Base-by-base conservation (phyloP, 805 yeast species). In the Suhomyces faveliae region DNA sequence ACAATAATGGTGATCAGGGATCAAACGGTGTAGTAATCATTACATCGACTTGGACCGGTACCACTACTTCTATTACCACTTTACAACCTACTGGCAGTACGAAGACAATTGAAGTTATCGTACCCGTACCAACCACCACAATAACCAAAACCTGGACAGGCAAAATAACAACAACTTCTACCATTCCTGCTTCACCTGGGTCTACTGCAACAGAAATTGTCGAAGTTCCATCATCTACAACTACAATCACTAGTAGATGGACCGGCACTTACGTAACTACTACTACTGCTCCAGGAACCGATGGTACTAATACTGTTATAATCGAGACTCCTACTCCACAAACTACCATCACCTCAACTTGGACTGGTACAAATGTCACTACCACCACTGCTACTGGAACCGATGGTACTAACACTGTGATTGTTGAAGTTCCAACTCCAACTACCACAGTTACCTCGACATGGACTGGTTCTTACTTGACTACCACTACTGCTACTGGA, bases 401-500 rank as follows among this genome's bases (percentile, higher is more conserved):
- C 6, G 30, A 49, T 12, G 47, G 37, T 3, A 54, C 53, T 1
- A 49, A 49, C 21, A 53, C 56, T 2, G 51, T 50, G 2, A 25
- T 52, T 6, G 47, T 55, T 7, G 46, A 52, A 3, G 48, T 51
- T 5, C 60, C 62, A 7, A 30, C 41, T 20, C 47, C 56, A 0
- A 46, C 49, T 7, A 29, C 24, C 2, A 59, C 61, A 0, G 35
- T 33, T 17, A 51, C 57, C 4, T 13, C 17, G 3, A 51, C 67
- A 17, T 56, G 56, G 51, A 51, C 60, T 20, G 63, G 59, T 9
- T 13, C 60, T 1, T 45, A 53, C 2, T 56, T 64, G 13, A 49
- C 54, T 9, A 59, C 63, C 2, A 63, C 67, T 9, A 40, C 54
- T 3, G 22, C 47, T 50, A 25, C 22, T 10, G 22, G 20, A 9